Evolutionary conservation across 2,329 filamentous ascomycete genomes (phyloP).

Genomic region (Uncinocarpus reesii): DNA sequence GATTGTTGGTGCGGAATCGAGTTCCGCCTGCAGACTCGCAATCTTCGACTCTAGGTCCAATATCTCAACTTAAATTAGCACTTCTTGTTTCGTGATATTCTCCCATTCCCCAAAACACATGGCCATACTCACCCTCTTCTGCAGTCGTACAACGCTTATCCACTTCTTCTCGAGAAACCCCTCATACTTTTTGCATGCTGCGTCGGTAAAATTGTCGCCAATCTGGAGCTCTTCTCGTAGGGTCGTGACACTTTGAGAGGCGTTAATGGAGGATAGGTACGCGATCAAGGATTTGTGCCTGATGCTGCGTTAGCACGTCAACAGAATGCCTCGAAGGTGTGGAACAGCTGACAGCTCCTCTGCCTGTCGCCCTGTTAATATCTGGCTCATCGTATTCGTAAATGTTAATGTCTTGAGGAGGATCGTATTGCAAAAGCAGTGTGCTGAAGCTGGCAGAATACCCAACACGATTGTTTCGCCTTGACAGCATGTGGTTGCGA

Average conservation of each 20-base stretch:
- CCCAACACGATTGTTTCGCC: too few relatives aligned
- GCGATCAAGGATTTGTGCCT: slow-evolving; percentile 92
- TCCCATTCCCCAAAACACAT: not conserved
- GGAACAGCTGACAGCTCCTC: slow-evolving; percentile 36
- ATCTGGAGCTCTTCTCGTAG: slow-evolving; percentile 69
- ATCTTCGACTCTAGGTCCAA: slow-evolving; percentile 81
- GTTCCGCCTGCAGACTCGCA: slow-evolving; percentile 62
- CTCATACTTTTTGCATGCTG: slow-evolving; percentile 87
- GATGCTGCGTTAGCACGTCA: slow-evolving; percentile 17
- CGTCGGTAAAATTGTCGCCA: slow-evolving; percentile 58
- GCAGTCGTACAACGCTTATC: slow-evolving; percentile 87
- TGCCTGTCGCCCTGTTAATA: slow-evolving; percentile 69
- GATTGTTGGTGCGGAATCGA: slow-evolving; percentile 69
- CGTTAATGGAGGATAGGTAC: slow-evolving; percentile 66
- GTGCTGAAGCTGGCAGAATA: too few relatives aligned
- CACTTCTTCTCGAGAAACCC: slow-evolving; percentile 94
- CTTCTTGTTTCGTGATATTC: too few relatives aligned
- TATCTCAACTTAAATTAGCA: slow-evolving; percentile 48
- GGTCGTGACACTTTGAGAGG: slow-evolving; percentile 57
- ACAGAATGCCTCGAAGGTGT: not conserved
- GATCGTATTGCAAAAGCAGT: too few relatives aligned
- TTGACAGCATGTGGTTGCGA: too few relatives aligned
- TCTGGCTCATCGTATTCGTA: slow-evolving; percentile 72
- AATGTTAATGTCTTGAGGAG: too few relatives aligned
- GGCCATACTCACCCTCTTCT: slow-evolving; percentile 66